These are phyloP conservation scores for Mortierella polycephala DNA, from an alignment of 371 early-diverging fungal genomes.

Conservation along the genomic window DNA sequence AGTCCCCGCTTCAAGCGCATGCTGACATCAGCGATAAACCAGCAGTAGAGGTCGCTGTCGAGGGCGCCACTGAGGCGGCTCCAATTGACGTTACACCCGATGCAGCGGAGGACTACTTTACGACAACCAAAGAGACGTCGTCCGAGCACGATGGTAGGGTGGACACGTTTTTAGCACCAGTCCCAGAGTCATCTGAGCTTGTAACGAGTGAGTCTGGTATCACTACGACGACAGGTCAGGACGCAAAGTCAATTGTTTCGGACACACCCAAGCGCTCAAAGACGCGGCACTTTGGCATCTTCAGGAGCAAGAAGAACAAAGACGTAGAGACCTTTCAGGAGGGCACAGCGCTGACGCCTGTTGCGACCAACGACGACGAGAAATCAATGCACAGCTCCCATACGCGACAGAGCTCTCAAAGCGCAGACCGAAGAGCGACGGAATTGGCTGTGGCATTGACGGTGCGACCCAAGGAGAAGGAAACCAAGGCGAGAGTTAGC, in stretches of 20 bases:
- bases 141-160: too few relatives aligned
- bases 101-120: too few relatives aligned
- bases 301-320: constrained; percentile 37
- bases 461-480: constrained; percentile 21
- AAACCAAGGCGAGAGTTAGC: constrained; percentile 24
- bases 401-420: constrained; percentile 27
- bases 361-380: constrained; percentile 30
- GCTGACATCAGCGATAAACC: too few relatives aligned
- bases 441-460: constrained; percentile 35
- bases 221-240: background rate
- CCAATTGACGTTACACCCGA: too few relatives aligned
- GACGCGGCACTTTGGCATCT: constrained; percentile 39
- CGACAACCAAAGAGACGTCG: too few relatives aligned
- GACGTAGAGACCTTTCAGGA: constrained; percentile 6
- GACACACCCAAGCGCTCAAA: constrained; percentile 24
- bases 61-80: too few relatives aligned
- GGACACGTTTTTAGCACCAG: too few relatives aligned
- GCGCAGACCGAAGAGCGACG: constrained; percentile 9
- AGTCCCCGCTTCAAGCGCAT: too few relatives aligned
- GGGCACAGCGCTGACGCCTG: constrained; percentile 3
- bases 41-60: too few relatives aligned
- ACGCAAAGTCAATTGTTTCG: constrained; percentile 2
- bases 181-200: constrained; percentile 2
- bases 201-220: background rate
- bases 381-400: constrained; percentile 35